These are phyloP conservation scores for Boletus pseudo-olivaceus DNA, from an alignment of 768 basidiomycete genomes.

Conservation along the genomic window DNA sequence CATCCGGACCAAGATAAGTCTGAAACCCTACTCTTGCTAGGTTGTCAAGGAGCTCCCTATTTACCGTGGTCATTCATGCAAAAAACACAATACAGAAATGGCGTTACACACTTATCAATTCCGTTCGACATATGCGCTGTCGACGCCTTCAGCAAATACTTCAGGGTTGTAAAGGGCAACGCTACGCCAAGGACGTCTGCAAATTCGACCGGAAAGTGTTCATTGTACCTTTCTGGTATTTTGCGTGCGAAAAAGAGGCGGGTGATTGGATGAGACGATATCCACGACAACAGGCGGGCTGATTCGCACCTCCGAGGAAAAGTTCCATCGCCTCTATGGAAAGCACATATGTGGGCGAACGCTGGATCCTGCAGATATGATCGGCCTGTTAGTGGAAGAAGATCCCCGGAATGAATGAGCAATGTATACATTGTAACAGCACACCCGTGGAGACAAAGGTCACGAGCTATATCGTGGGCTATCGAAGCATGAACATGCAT, in stretches of 20 bases:
- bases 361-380: conserved; percentile 20
- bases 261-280: neutral
- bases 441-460: conserved; percentile 28
- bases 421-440: conserved; percentile 25
- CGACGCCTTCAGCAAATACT: conserved; percentile 7
- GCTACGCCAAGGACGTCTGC: conserved; percentile 23
- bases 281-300: neutral
- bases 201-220: conserved; percentile 24
- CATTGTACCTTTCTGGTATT: conserved; percentile 25
- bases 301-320: conserved; percentile 13
- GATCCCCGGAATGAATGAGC: conserved; percentile 12
- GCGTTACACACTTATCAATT: conserved; percentile 20
- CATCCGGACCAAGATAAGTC: conserved; percentile 37
- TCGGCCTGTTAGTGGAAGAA: conserved; percentile 22
- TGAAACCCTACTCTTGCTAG: conserved; percentile 37
- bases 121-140: conserved; percentile 9
- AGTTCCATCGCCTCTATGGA: conserved; percentile 11
- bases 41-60: conserved; percentile 37
- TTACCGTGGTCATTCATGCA: neutral
- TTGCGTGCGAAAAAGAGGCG: neutral
- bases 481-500: neutral
- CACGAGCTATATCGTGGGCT: conserved; percentile 40
- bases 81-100: neutral
- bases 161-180: conserved; percentile 21
- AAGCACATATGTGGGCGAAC: conserved; percentile 29